Base-by-base conservation (phyloP, 2,329 filamentous ascomycete species). In the Sporothrix brasiliensis region DNA sequence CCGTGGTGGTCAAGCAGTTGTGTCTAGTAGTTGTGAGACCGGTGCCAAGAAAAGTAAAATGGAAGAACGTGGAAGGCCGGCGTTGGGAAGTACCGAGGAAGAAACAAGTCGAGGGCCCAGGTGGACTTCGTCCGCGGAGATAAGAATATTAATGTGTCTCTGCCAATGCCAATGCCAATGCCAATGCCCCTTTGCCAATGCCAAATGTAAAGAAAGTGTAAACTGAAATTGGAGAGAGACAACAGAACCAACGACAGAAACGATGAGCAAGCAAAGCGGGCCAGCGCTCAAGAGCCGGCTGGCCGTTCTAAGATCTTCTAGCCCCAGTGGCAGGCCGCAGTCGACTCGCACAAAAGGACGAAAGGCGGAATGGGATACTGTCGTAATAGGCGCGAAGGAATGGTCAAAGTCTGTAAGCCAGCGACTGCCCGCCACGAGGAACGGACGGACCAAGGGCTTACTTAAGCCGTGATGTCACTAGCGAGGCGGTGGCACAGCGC, bases 401-500 rank as follows among this genome's bases (percentile, higher is more conserved):
- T n/a, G 6, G 30, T 9, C 50, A 52, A 52, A 9, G 4, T 1
- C 56, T 60, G 58, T 47, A 21, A 60, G 19, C 11, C 58, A 65
- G 16, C 14, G 61, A 14, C 2, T 47, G 44, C 14, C 47, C 27
- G 21, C 47, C n/a, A 21, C 44, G 19, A n/a, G 14, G 41, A 44
- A n/a, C 65, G 34, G 50, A 56, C 14, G 65, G 53, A 50, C 65
- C 50, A 34, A 67, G 34, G 30, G 49, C 49, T 67, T 54, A 54
- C 50, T 54, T 54, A 67, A 67, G 65, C 65, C 34, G 34, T 56
- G 50, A 56, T 67, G 50, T 56, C 65, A 67, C 65, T 67, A 44
- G 34, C 44, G 34, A 19, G 47, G 10, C n/a, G 47, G 11, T 9
- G 24, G 30, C 16, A 19, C 27, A 4, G 27, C 34, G 34, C 34